Percentiles rank a stretch among this genome's conserved stretches.
These are phyloP conservation scores for Penicillium pancosmium DNA, from an alignment of 495 filamentous ascomycete genomes.

Conservation along the genomic window DNA sequence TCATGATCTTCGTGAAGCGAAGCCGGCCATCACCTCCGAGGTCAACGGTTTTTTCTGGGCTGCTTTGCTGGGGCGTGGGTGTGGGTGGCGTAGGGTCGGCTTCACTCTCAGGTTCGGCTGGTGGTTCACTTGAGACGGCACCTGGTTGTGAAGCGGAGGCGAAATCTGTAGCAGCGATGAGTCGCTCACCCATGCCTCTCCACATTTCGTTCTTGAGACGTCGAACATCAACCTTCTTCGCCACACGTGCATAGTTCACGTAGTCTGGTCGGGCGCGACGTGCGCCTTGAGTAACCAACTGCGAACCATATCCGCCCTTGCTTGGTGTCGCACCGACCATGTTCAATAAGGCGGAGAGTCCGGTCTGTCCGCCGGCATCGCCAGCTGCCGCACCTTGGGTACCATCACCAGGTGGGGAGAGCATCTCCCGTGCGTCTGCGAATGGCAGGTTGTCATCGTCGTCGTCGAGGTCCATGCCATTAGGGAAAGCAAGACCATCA, in stretches of 20 bases:
- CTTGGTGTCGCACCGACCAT: constrained; percentile 50
- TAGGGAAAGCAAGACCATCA: constrained; percentile 78
- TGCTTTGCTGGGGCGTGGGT: constrained; percentile 37
- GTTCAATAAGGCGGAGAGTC: constrained; percentile 44
- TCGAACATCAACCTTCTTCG: constrained; percentile 98
- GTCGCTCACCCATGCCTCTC: constrained; percentile 72
- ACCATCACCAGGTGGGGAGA: constrained; percentile 70
- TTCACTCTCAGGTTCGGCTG: constrained; percentile 31
- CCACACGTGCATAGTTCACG: constrained; percentile 91
- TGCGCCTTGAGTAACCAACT: constrained; percentile 84
- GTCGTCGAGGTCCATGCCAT: constrained; percentile 62
- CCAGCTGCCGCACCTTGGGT: constrained; percentile 39
- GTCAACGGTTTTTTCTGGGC: constrained; percentile 21
- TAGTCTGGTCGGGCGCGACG: constrained; percentile 87
- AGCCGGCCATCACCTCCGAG: constrained; percentile 51
- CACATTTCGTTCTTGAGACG: constrained; percentile 95
- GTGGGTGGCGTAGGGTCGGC: constrained; percentile 29
- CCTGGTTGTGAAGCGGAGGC: constrained; percentile 33
- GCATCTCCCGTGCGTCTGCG: constrained; percentile 87
- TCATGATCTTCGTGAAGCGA: constrained; percentile 90
- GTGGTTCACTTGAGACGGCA: constrained; percentile 23
- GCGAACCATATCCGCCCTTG: constrained; percentile 79
- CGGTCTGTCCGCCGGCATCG: constrained; percentile 38
- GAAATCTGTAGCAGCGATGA: constrained; percentile 42
- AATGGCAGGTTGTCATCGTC: constrained; percentile 85